These are phyloP conservation scores for Schizonepeta tenuifolia DNA, from an alignment of 257 asterid species.

Conservation along the genomic window DNA sequence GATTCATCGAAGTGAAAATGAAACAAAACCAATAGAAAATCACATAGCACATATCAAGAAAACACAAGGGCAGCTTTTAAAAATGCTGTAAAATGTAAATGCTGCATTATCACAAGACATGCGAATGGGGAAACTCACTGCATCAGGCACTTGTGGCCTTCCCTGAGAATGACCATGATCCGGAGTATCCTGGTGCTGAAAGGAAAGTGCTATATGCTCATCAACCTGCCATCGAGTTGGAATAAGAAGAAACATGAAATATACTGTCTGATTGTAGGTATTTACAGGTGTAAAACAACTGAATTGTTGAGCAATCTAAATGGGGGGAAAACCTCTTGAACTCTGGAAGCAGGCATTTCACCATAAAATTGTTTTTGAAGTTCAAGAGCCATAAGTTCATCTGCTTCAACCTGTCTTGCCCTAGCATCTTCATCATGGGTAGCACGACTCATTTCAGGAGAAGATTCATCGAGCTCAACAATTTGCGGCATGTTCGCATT, in stretches of 20 bases:
- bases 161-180: slow-evolving; percentile 42
- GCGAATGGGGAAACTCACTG: slow-evolving; percentile 49
- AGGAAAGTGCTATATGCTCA: slow-evolving; percentile 54
- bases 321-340: slow-evolving; percentile 53
- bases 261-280: slow-evolving; percentile 17
- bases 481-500: slow-evolving; percentile 40
- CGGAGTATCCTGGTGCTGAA: slow-evolving; percentile 56
- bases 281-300: slow-evolving; percentile 10
- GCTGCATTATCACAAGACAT: slow-evolving; percentile 1
- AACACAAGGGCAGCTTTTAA: slow-evolving; percentile 7
- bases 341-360: slow-evolving; percentile 60
- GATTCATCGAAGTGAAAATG: slow-evolving; percentile 17
- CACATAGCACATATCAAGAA: not conserved
- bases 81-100: slow-evolving; percentile 13
- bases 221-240: slow-evolving; percentile 53
- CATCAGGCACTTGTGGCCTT: slow-evolving; percentile 41
- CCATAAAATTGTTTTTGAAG: slow-evolving; percentile 89
- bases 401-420: slow-evolving; percentile 86
- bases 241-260: slow-evolving; percentile 23
- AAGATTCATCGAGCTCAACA: slow-evolving; percentile 59
- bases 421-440: slow-evolving; percentile 48
- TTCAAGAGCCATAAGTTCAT: slow-evolving; percentile 86
- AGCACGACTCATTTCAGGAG: slow-evolving; percentile 50
- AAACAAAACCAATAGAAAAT: slow-evolving; percentile 20
- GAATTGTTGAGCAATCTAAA: slow-evolving; percentile 7